Evolutionary conservation across 148 eudicot species (phyloP), one percentile per base, ranked within the genome.

Genomic region (Polygonum maritimum): DNA sequence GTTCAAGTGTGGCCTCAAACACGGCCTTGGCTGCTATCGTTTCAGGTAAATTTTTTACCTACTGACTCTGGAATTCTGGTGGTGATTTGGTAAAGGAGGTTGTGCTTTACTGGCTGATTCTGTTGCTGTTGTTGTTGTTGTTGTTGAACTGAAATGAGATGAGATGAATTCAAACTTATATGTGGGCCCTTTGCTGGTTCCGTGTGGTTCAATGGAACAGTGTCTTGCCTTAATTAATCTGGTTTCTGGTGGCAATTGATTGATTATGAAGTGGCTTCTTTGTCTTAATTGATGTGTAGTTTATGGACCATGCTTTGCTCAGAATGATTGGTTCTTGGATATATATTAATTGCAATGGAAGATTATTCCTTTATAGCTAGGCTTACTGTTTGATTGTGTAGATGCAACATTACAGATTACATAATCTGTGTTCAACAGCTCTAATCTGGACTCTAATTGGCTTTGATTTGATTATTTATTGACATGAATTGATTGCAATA

Each of bases 21-120:
- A 94, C 76, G 98, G 95, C 62, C 81, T 94, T 72, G 98, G 98
- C 54, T 84, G 81, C 76, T 94, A 94, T 80, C 93, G 86, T 83
- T 94, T 91, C 81, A 88, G 98, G 98, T 93, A 45, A 78, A 74
- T 74, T 72, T 74, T 72, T 6, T 6, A 41, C 52, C 52, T n/a
- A 13, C 75, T 26, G 13, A n/a, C 11, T n/a, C 12, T 73, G 33
- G 1, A 54, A 54, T 54, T 54, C 10, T 5, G 22, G 60, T 54
- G 60, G 60, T 54, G 7, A 54, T 54, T 54, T 54, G 60, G 60
- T 54, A n/a, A 5, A 19, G 22, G 19, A 54, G 10, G 1, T 73
- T 44, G 12, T n/a, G 31, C 31, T 62, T 72, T 48, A 6, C 11
- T 47, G 44, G 4, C 31, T 51, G 76, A 26, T 31, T 74, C 4